Base-by-base conservation (phyloP, 1,139 yeast species). In the Tardiomyces digboiensis region DNA sequence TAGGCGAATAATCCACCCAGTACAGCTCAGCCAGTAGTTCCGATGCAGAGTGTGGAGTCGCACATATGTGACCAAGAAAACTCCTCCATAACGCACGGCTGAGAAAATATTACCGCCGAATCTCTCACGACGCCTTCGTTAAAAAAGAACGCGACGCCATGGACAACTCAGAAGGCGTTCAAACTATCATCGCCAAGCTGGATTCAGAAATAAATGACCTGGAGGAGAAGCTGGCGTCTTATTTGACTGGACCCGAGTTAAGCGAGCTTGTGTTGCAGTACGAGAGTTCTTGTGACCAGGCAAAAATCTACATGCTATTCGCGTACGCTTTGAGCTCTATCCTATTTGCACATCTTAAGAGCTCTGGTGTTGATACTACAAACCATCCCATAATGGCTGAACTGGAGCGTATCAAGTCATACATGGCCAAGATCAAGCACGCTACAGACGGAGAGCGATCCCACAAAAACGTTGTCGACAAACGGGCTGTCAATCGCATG, bases 361-460 rank as follows among this genome's bases (percentile, higher is more conserved):
- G 78, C 1, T 64, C 66, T 14, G 94, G 93, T 0, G 62, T 71
- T 13, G 76, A 80, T 48, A 74, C 83, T 0, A 68, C 69, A 16
- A 61, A 64, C 2, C 86, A 81, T 50, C 78, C 82, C 0, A 74
- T 87, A 5, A 76, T 80, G 80, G 68, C 70, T 21, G 96, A 88
- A 59, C 68, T 88, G 43, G 71, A 70, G 19, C 70, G 94, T 50
- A 81, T 88, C 38, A 83, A 82, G 60, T 61, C 71, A 14, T 82
- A 81, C 54, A 82, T 86, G 81, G 73, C 71, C 38, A 72, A 80
- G 57, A 72, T 77, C 39, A 76, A 80, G 50, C 67, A 64, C 7
- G 62, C 72, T 2, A 74, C 70, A 44, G 29, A 39, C 23, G 33
- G 21, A 14, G 16, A 51, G 48, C 3, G 51, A 54, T 3, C 19